Base-by-base conservation (phyloP, 345 rosid species). In the Leavenworthia alabamica region DNA sequence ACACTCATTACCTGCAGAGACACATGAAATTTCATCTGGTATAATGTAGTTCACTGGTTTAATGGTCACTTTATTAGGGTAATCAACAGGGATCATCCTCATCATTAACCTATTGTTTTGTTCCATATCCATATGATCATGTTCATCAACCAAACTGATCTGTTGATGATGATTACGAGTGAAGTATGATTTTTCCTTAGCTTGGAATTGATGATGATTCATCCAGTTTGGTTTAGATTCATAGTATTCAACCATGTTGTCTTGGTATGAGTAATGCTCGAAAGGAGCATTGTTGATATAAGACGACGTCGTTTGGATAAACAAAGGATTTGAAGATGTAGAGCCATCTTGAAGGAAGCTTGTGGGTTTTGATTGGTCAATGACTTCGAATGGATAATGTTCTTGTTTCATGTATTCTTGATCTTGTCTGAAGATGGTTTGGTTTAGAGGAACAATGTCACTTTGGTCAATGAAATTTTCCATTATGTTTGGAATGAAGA, bases 21-120 rank as follows among this genome's bases (percentile, higher is more conserved):
- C 78, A 64, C 78, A 77, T 4, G 93, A 83, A 48, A 83, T 77
- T 70, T 89, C 89, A 68, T 83, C 86, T 1, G 85, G 77, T 4
- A 78, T 79, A 2, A 42, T 55, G 45, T 80, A 79, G 65, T 61
- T 81, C 67, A 71, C 13, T 6, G 85, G 77, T 62, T 80, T 78
- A 22, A 50, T 56, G 41, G 67, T 76, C 37, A 56, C 64, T 19
- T 71, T 77, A 37, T 75, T 89, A 26, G 74, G 89, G 16, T 73
- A 79, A 40, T 75, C 79, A 16, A 71, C 56, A 32, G 77, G 62
- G 45, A 50, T 67, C 42, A n/a, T n/a, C n/a, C n/a, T n/a, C n/a
- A 20, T 20, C 71, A 56, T 65, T 17, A 75, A 77, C 71, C 76
- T 74, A 16, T 33, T 42, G 17, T 72, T 52, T 57, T 71, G 66